phyloP scores from a whole-genome alignment of 2,329 filamentous ascomycete genomes.

The Phoma herbarum region DNA sequence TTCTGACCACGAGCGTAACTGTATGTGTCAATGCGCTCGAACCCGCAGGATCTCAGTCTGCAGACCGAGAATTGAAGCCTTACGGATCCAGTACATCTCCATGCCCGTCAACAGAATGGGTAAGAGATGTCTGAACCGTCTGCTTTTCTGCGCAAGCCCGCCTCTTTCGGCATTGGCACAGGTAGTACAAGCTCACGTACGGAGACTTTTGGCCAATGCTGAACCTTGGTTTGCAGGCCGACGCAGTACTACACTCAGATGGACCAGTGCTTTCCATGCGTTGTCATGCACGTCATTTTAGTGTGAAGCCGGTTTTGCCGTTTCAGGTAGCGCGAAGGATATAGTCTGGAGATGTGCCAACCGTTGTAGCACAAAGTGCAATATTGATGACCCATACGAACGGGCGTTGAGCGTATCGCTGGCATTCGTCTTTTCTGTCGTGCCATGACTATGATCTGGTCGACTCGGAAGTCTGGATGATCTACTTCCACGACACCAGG shows the following conservation, averaged over 20 bases:
- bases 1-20: slow-evolving; percentile 31
- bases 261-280: slow-evolving; percentile 24
- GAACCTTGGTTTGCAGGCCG: slow-evolving; percentile 18
- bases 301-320: slow-evolving; percentile 11
- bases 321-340: slow-evolving; percentile 10
- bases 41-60: slow-evolving; percentile 38
- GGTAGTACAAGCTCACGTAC: slow-evolving; percentile 23
- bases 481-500: slow-evolving; percentile 4
- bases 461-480: slow-evolving; percentile 1
- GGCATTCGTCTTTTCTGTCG: background rate
- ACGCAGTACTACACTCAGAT: slow-evolving; percentile 11
- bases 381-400: slow-evolving; percentile 22
- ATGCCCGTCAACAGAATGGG: slow-evolving; percentile 26
- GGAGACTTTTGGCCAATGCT: slow-evolving; percentile 20
- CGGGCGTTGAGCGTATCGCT: slow-evolving; percentile 21
- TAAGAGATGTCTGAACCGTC: slow-evolving; percentile 31
- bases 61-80: slow-evolving; percentile 30
- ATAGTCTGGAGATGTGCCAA: slow-evolving; percentile 13
- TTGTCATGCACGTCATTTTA: slow-evolving; percentile 25
- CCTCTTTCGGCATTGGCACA: slow-evolving; percentile 24
- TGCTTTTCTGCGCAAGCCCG: slow-evolving; percentile 30
- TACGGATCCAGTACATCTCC: slow-evolving; percentile 29
- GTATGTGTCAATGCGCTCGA: slow-evolving; percentile 31
- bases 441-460: slow-evolving; percentile 4
- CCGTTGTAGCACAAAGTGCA: slow-evolving; percentile 17